A percentile compares a stretch with the other conserved stretches of the same genome.
Evolutionary conservation across 73 alveolate genomes (phyloP).

Genomic region (Durusdinium trenchii): DNA sequence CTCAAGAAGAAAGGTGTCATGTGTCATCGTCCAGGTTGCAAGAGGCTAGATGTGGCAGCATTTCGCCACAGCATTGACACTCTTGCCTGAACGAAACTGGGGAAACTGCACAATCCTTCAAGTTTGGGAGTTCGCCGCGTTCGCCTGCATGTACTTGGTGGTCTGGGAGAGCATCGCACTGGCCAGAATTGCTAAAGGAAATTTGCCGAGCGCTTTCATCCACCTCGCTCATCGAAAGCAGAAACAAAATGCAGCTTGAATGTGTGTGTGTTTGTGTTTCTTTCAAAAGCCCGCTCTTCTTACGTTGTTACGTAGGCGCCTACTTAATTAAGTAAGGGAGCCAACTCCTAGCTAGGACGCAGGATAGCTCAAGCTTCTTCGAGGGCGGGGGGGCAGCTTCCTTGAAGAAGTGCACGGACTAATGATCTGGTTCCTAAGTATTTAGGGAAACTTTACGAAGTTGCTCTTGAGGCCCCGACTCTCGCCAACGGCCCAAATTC

Average conservation of each 20-base stretch:
- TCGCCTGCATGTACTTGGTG: conserved; percentile 80
- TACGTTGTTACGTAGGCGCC: no score
- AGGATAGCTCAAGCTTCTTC: no score
- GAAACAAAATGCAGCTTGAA: neutral
- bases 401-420: no score
- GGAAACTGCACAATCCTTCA: neutral
- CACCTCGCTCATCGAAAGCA: conserved; percentile 11
- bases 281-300: no score
- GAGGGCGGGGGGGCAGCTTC: no score
- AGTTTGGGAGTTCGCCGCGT: neutral
- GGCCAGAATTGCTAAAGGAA: conserved; percentile 86
- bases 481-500: conserved; percentile 79
- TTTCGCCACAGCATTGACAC: conserved; percentile 72
- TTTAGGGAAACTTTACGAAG: no score
- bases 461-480: neutral
- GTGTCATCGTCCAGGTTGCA: conserved; percentile 58
- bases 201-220: conserved; percentile 77
- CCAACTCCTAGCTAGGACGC: no score
- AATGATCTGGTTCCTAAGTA: no score
- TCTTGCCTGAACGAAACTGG: conserved; percentile 25
- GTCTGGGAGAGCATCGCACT: conserved; percentile 81
- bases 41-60: conserved; percentile 58
- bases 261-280: no score
- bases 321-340: no score
- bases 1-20: neutral